Evolutionary conservation across 2,329 filamentous ascomycete species (phyloP).

Genomic region (Monosporascus sp.): DNA sequence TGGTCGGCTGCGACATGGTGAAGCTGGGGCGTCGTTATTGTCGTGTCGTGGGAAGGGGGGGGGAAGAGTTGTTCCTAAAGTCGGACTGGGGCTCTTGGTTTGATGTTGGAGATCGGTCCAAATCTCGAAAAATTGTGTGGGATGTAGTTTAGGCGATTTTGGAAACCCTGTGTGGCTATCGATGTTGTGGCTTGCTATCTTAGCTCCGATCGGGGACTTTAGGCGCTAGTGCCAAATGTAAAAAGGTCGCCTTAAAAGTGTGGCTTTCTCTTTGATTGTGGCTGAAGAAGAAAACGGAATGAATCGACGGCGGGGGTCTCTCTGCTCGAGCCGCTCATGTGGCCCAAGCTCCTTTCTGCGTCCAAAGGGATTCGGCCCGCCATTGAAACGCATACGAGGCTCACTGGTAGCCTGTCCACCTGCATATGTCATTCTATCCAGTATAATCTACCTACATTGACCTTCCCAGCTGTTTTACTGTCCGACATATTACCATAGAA

Average conservation of each 20-base stretch:
- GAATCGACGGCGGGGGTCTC: not conserved
- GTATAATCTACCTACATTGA: not conserved
- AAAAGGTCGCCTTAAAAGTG: not conserved
- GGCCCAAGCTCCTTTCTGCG: constrained; percentile 2
- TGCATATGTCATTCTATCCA: constrained; percentile 1
- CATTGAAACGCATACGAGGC: constrained; percentile 18
- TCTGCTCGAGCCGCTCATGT: not conserved
- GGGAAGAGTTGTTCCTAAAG: constrained; percentile 14
- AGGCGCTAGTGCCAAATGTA: not conserved
- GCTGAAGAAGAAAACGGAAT: not conserved
- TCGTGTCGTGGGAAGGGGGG: constrained; percentile 19
- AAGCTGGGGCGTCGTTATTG: constrained; percentile 38
- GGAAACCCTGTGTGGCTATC: not conserved
- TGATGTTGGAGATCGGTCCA: not conserved
- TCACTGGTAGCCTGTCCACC: constrained; percentile 23
- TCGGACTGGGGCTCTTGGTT: constrained; percentile 25
- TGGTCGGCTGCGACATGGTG: constrained; percentile 68
- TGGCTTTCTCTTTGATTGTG: not conserved
- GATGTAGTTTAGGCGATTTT: not conserved
- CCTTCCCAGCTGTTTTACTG: not conserved
- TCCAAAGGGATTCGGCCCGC: too few relatives aligned
- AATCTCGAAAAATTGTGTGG: not conserved
- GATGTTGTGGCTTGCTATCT: not conserved
- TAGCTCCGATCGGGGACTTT: not conserved
- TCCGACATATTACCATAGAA: not conserved